Conservation (phyloP, 805 yeast species). For the Schwanniomyces pseudopolymorphus region DNA sequence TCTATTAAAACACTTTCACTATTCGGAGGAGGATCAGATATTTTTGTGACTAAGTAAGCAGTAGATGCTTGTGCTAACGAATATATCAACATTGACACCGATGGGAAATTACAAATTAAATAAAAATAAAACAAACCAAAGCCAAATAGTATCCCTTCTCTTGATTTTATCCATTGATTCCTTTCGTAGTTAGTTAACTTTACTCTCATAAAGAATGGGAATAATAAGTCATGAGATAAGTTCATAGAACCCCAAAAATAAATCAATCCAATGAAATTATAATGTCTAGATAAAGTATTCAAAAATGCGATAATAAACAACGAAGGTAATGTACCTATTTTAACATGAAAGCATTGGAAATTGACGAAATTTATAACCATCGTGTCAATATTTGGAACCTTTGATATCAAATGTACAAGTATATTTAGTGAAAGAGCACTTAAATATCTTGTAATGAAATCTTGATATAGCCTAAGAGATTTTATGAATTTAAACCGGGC, state of each 20-base stretch:
- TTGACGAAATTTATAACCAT: slow-evolving; percentile 42
- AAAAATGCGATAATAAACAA: slow-evolving; percentile 33
- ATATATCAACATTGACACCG: slow-evolving; percentile 46
- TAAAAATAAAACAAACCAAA: slow-evolving; percentile 50
- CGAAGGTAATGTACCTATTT: slow-evolving; percentile 49
- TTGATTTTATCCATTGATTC: slow-evolving; percentile 48
- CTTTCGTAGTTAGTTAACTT: slow-evolving; percentile 44
- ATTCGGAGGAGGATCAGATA: slow-evolving; percentile 46
- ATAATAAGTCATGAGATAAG: slow-evolving; percentile 45
- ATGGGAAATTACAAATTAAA: slow-evolving; percentile 41
- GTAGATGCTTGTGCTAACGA: slow-evolving; percentile 54
- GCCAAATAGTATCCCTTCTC: slow-evolving; percentile 58
- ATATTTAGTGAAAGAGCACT: slow-evolving; percentile 21
- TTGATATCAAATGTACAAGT: slow-evolving; percentile 30
- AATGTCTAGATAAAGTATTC: slow-evolving; percentile 31
- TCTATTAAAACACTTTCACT: slow-evolving; percentile 20
- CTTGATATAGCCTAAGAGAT: background rate
- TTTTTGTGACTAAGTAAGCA: slow-evolving; percentile 54
- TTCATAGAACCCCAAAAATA: slow-evolving; percentile 48
- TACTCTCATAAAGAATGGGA: slow-evolving; percentile 50
- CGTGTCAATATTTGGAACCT: slow-evolving; percentile 43
- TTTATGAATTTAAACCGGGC: background rate
- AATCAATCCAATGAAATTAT: slow-evolving; percentile 37
- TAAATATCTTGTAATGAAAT: slow-evolving; percentile 23
- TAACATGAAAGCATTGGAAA: slow-evolving; percentile 42